Evolutionary conservation across 1,284 basidiomycete genomes (phyloP), one percentile per base, ranked within the genome.

Genomic region (Boletus coffeatus): DNA sequence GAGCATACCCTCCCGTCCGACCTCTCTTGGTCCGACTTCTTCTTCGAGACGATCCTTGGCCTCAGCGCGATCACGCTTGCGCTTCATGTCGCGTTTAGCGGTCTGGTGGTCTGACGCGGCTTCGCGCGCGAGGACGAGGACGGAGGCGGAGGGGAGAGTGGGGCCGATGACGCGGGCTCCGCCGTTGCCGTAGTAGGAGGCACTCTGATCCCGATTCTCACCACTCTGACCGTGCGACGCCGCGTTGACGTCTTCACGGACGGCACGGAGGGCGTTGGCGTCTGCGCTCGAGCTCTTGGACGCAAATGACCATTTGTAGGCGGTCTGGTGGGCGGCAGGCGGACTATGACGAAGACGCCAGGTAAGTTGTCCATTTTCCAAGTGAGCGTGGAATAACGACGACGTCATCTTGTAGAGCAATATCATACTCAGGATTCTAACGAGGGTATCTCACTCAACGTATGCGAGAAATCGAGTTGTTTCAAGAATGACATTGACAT

Each of bases 11-110:
- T 90, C 90, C 50, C 83, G 77, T 1, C 90, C 90, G 5, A 89
- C 83, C 66, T 83, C 83, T 66, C 84, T 85, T 21, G 90, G 89
- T 3, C 89, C 90, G 3, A 90, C 83, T 73, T 85, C 75, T 25
- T 92, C 90, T 70, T 92, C 89, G 14, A 90, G 61, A 55, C 84
- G 78, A 11, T 90, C 88, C 69, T 85, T 87, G 14, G 81, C 84
- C 68, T 90, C 89, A 56, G 77, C 73, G 58, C 81, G 81, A 53
- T 89, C 88, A 2, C 86, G 81, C 66, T 88, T 89, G 29, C 86
- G 83, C 66, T 85, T 82, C 52, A 81, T 73, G 16, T 77, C 73
- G 8, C 83, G 78, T 59, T 89, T 85, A 3, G 80, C 79, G 2
- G 78, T 75, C 9, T 74, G 75, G 13, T 75, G 66, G 58, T 89